A percentile compares a stretch with the other conserved stretches of the same genome.
Evolutionary conservation across 2,329 filamentous ascomycete species (phyloP).

Genomic region (Chrysosphaeria jannelii): DNA sequence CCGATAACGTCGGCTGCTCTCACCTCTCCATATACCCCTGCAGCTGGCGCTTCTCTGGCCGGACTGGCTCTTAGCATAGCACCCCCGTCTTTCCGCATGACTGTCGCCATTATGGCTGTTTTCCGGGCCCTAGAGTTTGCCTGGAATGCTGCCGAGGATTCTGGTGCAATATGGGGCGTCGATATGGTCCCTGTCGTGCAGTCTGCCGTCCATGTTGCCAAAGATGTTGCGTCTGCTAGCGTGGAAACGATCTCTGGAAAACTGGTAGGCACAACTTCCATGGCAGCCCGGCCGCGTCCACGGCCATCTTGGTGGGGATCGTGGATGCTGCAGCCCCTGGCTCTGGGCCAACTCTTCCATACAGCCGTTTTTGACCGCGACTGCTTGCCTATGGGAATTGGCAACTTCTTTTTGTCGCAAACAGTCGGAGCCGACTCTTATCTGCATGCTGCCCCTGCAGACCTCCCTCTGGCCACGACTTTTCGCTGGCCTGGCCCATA

Average conservation of each 20-base stretch:
- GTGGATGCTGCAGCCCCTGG: constrained; percentile 52
- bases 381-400: constrained; percentile 25
- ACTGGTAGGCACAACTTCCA: constrained; percentile 1
- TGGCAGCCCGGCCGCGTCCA: constrained; percentile 15
- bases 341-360: constrained; percentile 47
- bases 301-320: constrained; percentile 61
- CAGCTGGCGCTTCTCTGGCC: constrained; percentile 67
- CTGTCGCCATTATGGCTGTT: constrained; percentile 52
- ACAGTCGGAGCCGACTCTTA: constrained; percentile 33
- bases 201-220: constrained; percentile 10
- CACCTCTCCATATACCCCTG: constrained; percentile 60
- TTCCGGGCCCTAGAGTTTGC: constrained; percentile 61
- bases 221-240: constrained; percentile 4
- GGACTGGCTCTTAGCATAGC: constrained; percentile 58
- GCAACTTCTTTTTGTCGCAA: constrained; percentile 30
- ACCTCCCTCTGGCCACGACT: constrained; percentile 23
- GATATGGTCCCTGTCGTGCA: constrained; percentile 12
- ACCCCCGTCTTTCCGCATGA: constrained; percentile 34
- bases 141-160: constrained; percentile 57
- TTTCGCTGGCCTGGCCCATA: constrained; percentile 46
- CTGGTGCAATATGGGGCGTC: constrained; percentile 33
- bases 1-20: constrained; percentile 43
- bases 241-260: constrained; percentile 8
- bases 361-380: constrained; percentile 51
- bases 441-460: constrained; percentile 38